Evolutionary conservation across 176 grass and related monocot genomes (phyloP).

Genomic region (Bothriochloa decipiens): DNA sequence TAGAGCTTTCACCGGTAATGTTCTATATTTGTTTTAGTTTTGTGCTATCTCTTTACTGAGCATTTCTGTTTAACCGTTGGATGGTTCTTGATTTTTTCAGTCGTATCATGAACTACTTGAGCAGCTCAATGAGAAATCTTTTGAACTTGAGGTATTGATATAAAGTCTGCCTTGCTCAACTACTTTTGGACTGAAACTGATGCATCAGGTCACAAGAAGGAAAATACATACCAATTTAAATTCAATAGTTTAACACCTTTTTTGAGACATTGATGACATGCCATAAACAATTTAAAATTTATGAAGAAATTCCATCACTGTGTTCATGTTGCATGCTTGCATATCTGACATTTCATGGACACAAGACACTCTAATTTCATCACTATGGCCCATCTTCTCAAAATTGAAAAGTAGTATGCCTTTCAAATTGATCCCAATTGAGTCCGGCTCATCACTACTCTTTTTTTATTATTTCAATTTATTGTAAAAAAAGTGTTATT

Average conservation of each 20-base stretch:
- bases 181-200: not conserved
- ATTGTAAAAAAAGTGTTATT: not conserved
- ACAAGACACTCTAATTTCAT: not conserved
- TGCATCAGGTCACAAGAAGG: not conserved
- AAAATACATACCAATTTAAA: not conserved
- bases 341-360: not conserved
- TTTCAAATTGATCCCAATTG: not conserved
- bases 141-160: conserved; percentile 91
- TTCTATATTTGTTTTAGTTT: conserved; percentile 37
- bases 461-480: not conserved
- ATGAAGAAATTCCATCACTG: not conserved
- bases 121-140: conserved; percentile 93
- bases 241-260: conserved; percentile 3
- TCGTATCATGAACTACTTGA: conserved; percentile 80
- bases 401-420: not conserved
- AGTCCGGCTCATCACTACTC: not conserved
- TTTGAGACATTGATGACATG: conserved; percentile 10
- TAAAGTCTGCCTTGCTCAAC: conserved; percentile 21
- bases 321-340: not conserved
- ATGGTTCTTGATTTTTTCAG: conserved; percentile 61
- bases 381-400: not conserved
- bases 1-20: conserved; percentile 70
- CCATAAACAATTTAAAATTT: not conserved
- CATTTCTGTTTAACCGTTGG: conserved; percentile 37
- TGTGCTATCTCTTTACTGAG: conserved; percentile 11